A percentile compares a stretch with the other conserved stretches of the same genome.
Conservation (phyloP, 169 alveolate genomes). For the Perkinsus marinus region DNA sequence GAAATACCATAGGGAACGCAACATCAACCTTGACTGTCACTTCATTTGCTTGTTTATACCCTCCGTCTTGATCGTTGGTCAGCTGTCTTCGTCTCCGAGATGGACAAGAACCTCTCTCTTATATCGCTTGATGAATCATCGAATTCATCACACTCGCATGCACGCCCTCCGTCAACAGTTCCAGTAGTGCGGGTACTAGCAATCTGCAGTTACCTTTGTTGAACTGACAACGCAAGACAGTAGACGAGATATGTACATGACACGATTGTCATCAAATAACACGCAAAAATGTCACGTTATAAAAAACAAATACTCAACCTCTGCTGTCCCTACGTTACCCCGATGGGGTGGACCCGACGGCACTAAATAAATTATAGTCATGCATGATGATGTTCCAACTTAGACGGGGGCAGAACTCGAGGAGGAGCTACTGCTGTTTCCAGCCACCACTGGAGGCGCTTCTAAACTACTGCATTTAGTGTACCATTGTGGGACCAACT, state of each 20-base stretch:
- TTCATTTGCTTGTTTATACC: too few species aligned
- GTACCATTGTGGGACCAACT: constrained; percentile 2
- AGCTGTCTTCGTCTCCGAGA: too few species aligned
- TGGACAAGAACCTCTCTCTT: too few species aligned
- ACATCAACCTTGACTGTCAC: too few species aligned
- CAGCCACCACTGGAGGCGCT: not conserved
- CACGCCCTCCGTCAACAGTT: not conserved
- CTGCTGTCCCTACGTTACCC: not conserved
- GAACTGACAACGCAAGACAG: not conserved
- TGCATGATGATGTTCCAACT: not conserved
- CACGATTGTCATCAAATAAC: not conserved
- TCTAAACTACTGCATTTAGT: not conserved
- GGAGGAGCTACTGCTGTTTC: not conserved
- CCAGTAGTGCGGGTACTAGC: not conserved
- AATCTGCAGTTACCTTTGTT: not conserved
- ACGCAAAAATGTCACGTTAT: not conserved
- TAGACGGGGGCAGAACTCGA: not conserved
- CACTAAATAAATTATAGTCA: not conserved
- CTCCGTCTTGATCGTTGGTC: too few species aligned
- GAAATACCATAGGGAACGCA: too few species aligned
- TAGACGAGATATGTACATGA: not conserved
- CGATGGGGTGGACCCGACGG: not conserved
- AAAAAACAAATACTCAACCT: not conserved
- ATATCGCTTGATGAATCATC: too few species aligned
- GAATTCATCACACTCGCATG: not conserved